Percentiles rank a stretch among this genome's conserved stretches.
phyloP scores from a whole-genome alignment of 305 asterid genomes.

The Ilex paraguariensis region DNA sequence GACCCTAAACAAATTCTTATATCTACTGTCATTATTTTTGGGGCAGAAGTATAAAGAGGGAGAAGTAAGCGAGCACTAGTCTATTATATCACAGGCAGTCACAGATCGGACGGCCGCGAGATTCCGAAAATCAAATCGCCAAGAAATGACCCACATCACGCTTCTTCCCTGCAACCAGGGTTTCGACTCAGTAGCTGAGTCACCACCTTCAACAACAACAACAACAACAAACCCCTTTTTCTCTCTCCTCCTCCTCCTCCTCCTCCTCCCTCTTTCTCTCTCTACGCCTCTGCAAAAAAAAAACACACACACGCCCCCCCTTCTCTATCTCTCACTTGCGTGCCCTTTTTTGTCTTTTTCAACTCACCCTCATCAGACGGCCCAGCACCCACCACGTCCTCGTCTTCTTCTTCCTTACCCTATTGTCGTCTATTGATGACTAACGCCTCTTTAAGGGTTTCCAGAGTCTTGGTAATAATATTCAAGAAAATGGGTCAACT shows the following conservation, averaged over 20 bases:
- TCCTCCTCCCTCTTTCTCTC: neutral
- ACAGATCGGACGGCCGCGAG: too few relatives aligned
- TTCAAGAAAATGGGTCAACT: too few relatives aligned
- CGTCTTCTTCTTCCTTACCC: slow-evolving; percentile 24
- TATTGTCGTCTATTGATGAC: neutral
- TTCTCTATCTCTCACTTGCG: neutral
- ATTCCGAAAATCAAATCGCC: too few relatives aligned
- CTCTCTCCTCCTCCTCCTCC: neutral
- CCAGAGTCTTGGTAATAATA: too few relatives aligned
- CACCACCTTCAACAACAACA: slow-evolving; percentile 4
- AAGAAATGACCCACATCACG: slow-evolving; percentile 1
- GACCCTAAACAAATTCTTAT: too few relatives aligned
- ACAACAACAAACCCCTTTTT: neutral
- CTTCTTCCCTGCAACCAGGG: neutral
- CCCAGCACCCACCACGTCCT: slow-evolving; percentile 15
- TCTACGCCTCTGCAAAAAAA: too few relatives aligned
- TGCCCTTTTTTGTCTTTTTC: slow-evolving; percentile 29
- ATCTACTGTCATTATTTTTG: too few relatives aligned
- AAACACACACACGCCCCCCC: neutral
- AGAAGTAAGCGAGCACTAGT: too few relatives aligned
- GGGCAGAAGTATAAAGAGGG: too few relatives aligned
- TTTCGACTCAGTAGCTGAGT: slow-evolving; percentile 13
- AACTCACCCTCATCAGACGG: slow-evolving; percentile 25
- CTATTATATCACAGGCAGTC: too few relatives aligned
- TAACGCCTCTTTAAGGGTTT: too few relatives aligned